These are phyloP conservation scores for Lipomyces lipofer DNA, from an alignment of 805 yeast genomes.

Conservation along the genomic window DNA sequence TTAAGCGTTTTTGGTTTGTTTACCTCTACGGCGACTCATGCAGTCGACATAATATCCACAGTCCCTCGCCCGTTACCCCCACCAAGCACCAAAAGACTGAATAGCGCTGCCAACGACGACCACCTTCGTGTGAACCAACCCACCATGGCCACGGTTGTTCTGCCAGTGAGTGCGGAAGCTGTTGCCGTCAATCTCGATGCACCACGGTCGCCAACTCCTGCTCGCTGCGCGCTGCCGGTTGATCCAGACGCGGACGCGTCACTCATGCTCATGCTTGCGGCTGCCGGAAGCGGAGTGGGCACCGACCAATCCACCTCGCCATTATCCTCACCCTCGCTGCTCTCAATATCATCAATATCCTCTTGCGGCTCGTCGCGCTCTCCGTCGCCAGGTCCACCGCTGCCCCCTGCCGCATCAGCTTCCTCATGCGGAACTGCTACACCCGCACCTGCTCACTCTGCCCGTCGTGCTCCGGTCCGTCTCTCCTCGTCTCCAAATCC, in stretches of 20 bases:
- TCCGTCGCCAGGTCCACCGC: neutral
- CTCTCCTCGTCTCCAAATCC: constrained; percentile 4
- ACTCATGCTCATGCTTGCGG: neutral
- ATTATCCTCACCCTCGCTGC: neutral
- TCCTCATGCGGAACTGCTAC: neutral
- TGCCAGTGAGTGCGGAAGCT: neutral
- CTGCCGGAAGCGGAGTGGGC: neutral
- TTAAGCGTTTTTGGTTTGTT: too few species aligned
- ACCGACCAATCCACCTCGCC: neutral
- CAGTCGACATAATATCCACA: too few species aligned
- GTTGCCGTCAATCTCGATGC: neutral
- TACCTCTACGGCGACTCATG: too few species aligned
- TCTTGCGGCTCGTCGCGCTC: constrained; percentile 5
- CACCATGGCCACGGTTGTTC: neutral
- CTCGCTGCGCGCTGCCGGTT: neutral
- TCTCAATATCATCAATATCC: neutral
- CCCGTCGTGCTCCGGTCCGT: neutral
- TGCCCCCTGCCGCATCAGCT: neutral
- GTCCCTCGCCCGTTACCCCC: too few species aligned
- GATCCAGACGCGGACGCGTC: neutral
- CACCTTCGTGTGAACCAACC: neutral
- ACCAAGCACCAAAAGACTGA: too few species aligned
- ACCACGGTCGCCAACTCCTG: neutral
- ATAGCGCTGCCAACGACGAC: neutral
- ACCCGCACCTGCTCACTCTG: constrained; percentile 1